A percentile compares a stretch with the other conserved stretches of the same genome.
Conservation (phyloP, 1,284 basidiomycete genomes). For the Leccinum griseonigrum region DNA sequence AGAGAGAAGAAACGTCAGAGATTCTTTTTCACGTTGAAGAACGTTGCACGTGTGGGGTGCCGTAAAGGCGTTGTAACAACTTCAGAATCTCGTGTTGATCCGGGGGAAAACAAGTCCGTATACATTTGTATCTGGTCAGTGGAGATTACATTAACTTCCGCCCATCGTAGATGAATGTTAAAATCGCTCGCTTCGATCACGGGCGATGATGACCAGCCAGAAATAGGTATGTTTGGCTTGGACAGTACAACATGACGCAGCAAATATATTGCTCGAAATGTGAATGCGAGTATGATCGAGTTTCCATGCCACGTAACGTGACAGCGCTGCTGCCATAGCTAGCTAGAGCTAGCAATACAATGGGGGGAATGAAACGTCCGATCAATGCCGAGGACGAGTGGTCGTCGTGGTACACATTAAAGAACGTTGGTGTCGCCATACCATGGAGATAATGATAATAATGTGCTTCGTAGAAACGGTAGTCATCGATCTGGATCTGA, state of each 20-base stretch:
- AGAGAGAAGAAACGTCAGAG: neutral
- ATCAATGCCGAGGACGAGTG: slow-evolving; percentile 7
- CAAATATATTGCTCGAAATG: neutral
- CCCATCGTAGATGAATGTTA: neutral
- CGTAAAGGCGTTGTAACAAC: neutral
- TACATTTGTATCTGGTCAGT: slow-evolving; percentile 1
- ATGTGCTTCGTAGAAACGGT: slow-evolving; percentile 9
- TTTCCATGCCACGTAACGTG: neutral
- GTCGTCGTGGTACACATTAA: slow-evolving; percentile 15
- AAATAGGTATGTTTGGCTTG: neutral
- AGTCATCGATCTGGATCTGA: neutral
- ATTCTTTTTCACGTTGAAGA: neutral
- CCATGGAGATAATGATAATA: neutral
- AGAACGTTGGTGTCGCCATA: slow-evolving; percentile 11
- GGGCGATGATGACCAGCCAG: neutral
- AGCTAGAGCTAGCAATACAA: slow-evolving; percentile 21
- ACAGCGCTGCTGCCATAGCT: slow-evolving; percentile 20
- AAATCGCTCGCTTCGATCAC: neutral
- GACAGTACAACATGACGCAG: neutral
- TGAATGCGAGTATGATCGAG: slow-evolving; percentile 2
- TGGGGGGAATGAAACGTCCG: slow-evolving; percentile 3
- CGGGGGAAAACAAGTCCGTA: neutral
- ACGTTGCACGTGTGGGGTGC: neutral
- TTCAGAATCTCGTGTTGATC: neutral
- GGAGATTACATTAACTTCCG: slow-evolving; percentile 7